Percentiles rank a stretch among this genome's conserved stretches.
phyloP scores from a whole-genome alignment of 768 basidiomycete species.

The Hygrophorus russula region DNA sequence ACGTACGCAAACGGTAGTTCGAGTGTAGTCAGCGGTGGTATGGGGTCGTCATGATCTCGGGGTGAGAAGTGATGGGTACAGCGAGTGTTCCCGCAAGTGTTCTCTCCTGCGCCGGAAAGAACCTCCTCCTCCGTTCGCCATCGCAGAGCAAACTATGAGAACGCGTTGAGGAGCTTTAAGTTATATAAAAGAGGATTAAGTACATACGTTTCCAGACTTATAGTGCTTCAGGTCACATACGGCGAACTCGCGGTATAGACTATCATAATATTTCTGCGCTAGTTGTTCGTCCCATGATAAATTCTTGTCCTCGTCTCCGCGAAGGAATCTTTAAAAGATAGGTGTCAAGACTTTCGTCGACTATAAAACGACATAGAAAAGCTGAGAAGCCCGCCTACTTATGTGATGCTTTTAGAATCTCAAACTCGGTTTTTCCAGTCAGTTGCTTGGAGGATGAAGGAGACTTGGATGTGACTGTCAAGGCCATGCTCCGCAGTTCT shows the following conservation, averaged over 20 bases:
- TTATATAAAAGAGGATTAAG: not conserved
- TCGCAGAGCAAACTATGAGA: slow-evolving; percentile 66
- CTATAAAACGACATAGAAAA: no score
- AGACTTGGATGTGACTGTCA: no score
- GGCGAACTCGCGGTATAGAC: slow-evolving; percentile 85
- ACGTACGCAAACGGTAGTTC: slow-evolving; percentile 87
- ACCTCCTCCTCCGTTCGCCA: slow-evolving; percentile 95
- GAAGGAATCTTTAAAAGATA: slow-evolving; percentile 49
- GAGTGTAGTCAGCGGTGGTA: slow-evolving; percentile 49
- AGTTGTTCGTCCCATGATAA: slow-evolving; percentile 75
- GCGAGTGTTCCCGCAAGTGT: slow-evolving; percentile 82
- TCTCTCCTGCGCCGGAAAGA: slow-evolving; percentile 73
- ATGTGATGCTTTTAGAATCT: slow-evolving; percentile 65
- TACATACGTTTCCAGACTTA: slow-evolving; percentile 75
- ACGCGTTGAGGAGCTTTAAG: not conserved
- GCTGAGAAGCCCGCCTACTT: slow-evolving; percentile 28
- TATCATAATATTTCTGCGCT: slow-evolving; percentile 81
- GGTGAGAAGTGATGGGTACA: slow-evolving; percentile 47
- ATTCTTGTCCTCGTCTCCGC: slow-evolving; percentile 38
- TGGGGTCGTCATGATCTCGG: slow-evolving; percentile 10
- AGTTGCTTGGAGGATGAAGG: no score
- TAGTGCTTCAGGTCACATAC: slow-evolving; percentile 93
- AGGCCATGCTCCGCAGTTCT: no score
- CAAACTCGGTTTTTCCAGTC: slow-evolving; percentile 49
- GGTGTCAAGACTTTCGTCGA: not conserved